Evolutionary conservation across 2,329 filamentous ascomycete genomes (phyloP).

Genomic region (Stemphylium beticola): DNA sequence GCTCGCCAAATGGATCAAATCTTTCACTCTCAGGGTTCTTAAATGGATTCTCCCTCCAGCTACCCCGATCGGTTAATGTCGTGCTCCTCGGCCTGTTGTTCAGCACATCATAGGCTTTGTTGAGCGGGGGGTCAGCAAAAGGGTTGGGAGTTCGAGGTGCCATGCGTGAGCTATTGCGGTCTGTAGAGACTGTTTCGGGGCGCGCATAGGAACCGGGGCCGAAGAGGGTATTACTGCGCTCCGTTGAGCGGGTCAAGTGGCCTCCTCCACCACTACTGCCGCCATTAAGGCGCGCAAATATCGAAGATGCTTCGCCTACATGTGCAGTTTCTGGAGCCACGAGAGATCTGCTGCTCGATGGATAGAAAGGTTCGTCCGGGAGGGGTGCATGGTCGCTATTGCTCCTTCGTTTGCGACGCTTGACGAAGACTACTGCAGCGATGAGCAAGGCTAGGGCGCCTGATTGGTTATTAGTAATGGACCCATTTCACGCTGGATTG

Average conservation of each 20-base stretch:
- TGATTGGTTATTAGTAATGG: conserved; percentile 13
- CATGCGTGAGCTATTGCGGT: conserved; percentile 15
- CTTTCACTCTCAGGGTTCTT: conserved; percentile 42
- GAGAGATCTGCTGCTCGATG: conserved; percentile 29
- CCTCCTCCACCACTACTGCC: conserved; percentile 2
- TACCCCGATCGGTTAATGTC: conserved; percentile 43
- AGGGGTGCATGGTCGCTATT: conserved; percentile 24
- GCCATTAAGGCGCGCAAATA: conserved; percentile 17
- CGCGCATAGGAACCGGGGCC: conserved; percentile 33
- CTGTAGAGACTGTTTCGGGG: conserved; percentile 43
- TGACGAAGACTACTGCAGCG: conserved; percentile 29
- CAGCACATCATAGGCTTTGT: conserved; percentile 47
- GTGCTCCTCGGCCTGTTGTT: conserved; percentile 41
- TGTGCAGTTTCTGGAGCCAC: conserved; percentile 33
- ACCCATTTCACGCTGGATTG: background rate
- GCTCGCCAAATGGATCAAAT: conserved; percentile 47
- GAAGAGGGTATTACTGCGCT: conserved; percentile 37
- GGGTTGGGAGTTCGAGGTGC: conserved; percentile 40
- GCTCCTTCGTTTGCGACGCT: conserved; percentile 29
- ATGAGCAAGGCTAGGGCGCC: conserved; percentile 38
- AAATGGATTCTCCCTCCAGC: conserved; percentile 46
- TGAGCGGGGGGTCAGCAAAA: conserved; percentile 43
- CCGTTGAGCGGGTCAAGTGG: conserved; percentile 32
- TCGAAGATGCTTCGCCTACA: conserved; percentile 12
- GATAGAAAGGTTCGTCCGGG: conserved; percentile 35